Base-by-base conservation (phyloP, 345 rosid genomes). In the Populus ilicifolia region DNA sequence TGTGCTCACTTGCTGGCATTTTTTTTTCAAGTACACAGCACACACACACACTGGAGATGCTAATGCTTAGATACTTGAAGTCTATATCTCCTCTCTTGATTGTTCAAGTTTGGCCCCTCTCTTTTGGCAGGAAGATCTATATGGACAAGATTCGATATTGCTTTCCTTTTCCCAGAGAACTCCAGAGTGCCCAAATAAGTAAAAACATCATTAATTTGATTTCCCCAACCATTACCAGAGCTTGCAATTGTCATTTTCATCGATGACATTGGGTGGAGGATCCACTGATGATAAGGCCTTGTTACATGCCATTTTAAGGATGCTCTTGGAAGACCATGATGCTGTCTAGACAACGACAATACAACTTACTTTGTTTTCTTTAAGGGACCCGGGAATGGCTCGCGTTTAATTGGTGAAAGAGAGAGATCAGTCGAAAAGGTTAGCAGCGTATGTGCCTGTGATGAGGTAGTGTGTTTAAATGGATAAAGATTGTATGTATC, bases 71-170 rank as follows among this genome's bases (percentile, higher is more conserved):
- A 17, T 12, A 10, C 16, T n/a, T 20, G 18, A 20, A 7, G 62
- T 5, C 52, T 65, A 41, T 41, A 12, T 4, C 11, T 12, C 41
- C 21, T 13, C 2, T 65, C 59, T 18, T n/a, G 63, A 1, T 56
- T 8, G 78, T 75, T 83, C 70, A 46, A 80, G 43, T 70, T 67
- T 79, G 82, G 81, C 50, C 66, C 70, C 76, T 80, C 75, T 74
- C 29, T 8, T 72, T 67, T 72, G 71, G 71, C 69, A 48, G 65
- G 38, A 74, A 78, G 72, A 81, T 69, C 38, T 11, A 61, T 25
- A 59, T 74, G 69, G 77, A 48, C 70, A 83, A 84, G 89, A 86
- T 80, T 81, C 87, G 80, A 78, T 41, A 69, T 69, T 67, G 77
- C 86, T 76, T 78, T 86, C 80, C n/a, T 71, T 79, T 74, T 56